These are phyloP conservation scores for Pleurotus citrinopileatus DNA, from an alignment of 768 basidiomycete genomes.

Conservation along the genomic window DNA sequence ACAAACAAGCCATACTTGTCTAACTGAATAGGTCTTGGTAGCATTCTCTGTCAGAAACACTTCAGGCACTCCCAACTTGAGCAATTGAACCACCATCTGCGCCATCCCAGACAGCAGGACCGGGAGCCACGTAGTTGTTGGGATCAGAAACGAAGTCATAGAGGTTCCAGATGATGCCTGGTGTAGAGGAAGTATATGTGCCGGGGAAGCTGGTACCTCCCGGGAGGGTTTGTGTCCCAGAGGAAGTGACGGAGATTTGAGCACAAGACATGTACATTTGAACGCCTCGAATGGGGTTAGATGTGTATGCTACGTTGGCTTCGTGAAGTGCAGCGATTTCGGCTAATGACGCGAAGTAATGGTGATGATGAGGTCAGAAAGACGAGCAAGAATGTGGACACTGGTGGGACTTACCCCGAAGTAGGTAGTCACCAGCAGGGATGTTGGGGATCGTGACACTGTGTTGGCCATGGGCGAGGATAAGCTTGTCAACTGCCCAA, in stretches of 20 bases:
- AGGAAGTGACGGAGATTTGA: conserved; percentile 38
- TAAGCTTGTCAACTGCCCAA: conserved; percentile 32
- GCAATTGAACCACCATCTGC: conserved; percentile 22
- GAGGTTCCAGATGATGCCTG: conserved; percentile 31
- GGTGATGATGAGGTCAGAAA: too few relatives aligned
- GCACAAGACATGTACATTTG: conserved; percentile 50
- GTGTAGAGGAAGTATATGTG: conserved; percentile 26
- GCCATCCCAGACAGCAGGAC: conserved; percentile 29
- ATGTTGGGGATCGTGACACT: conserved; percentile 30
- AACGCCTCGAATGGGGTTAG: conserved; percentile 36
- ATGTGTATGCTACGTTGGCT: conserved; percentile 25
- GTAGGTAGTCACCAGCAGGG: conserved; percentile 31
- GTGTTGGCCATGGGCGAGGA: conserved; percentile 27
- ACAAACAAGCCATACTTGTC: too few relatives aligned
- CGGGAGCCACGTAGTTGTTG: conserved; percentile 25
- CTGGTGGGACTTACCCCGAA: conserved; percentile 24
- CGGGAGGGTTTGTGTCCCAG: conserved; percentile 23
- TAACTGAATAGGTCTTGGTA: too few relatives aligned
- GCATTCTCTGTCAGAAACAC: not conserved
- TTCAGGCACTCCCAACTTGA: conserved; percentile 2
- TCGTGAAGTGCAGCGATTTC: conserved; percentile 33
- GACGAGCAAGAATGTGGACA: not conserved
- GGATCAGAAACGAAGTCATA: conserved; percentile 20
- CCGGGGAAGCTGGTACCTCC: conserved; percentile 28
- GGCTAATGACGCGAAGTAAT: conserved; percentile 34